Base-by-base conservation (phyloP, 179 eudicot genomes). In the Drosera spatulata region DNA sequence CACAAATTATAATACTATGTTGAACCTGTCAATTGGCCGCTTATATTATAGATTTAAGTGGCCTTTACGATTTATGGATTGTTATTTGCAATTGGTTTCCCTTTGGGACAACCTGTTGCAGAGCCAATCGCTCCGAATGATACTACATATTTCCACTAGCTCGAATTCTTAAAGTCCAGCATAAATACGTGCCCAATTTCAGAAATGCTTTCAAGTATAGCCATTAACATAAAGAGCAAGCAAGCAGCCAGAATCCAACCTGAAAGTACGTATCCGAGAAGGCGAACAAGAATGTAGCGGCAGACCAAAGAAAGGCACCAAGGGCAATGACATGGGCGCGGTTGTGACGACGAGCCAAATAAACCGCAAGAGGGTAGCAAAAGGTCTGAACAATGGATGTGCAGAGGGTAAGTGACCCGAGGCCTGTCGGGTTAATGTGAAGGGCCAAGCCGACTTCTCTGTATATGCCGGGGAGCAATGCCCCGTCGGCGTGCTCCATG, bases 281-380 rank as follows among this genome's bases (percentile, higher is more conserved):
- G 67, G 73, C 82, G 52, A 78, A 78, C 44, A 78, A 79, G 51
- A 78, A 78, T 53, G 82, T 78, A 47, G 82, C 79, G 37, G 79
- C 72, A 10, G 82, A 66, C 82, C 82, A 78, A 22, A 22, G 33
- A 22, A 22, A 22, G 33, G 33, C 33, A 22, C 33, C 33, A 22
- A 22, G 33, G 33, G 33, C 33, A 22, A 22, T 22, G 33, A 22
- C 33, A 22, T 22, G 33, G 33, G 33, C 33, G 33, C 33, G 33
- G 33, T 22, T 22, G 33, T 22, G 33, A 22, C 33, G 33, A 22
- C 33, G 33, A 22, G 33, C 73, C 3, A 78, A 65, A 46, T 78
- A 78, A 55, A 73, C 72, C 15, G 82, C 82, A 7, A 78, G 41
- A 11, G 82, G 82, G 66, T 68, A 78, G 50, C 82, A 78, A 39